A percentile compares a stretch with the other conserved stretches of the same genome.
phyloP scores from a whole-genome alignment of 106 monocot genomes.

The Xerophyta viscosa region DNA sequence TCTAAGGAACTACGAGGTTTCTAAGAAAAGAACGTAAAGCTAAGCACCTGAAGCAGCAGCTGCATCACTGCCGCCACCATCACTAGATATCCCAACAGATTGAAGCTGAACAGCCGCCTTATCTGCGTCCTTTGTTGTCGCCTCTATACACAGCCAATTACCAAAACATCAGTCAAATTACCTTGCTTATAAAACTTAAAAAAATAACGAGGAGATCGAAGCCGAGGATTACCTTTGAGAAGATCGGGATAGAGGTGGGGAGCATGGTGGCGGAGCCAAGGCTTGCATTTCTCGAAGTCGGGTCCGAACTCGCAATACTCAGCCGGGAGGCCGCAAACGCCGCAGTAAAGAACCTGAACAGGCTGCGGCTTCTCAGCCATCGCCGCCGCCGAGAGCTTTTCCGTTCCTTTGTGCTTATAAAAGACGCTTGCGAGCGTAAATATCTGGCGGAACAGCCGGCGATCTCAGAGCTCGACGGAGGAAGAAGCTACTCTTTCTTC shows the following conservation, averaged over 20 bases:
- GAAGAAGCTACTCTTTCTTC: too few species aligned
- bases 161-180: background rate
- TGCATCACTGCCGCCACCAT: constrained; percentile 23
- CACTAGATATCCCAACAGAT: constrained; percentile 56
- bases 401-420: too few species aligned
- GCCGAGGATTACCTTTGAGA: constrained; percentile 16
- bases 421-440: too few species aligned
- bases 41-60: background rate
- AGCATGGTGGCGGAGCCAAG: constrained; percentile 74
- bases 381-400: background rate
- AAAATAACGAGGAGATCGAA: background rate
- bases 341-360: constrained; percentile 74
- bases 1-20: background rate
- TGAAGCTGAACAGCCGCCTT: constrained; percentile 57
- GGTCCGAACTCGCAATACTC: constrained; percentile 98
- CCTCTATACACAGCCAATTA: constrained; percentile 23
- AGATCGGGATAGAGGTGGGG: constrained; percentile 87
- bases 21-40: background rate
- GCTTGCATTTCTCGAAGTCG: constrained; percentile 92
- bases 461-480: too few species aligned
- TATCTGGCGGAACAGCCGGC: too few species aligned
- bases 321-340: constrained; percentile 77
- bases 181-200: background rate
- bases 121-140: constrained; percentile 42
- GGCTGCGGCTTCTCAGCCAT: constrained; percentile 81